phyloP scores from a whole-genome alignment of 1,139 yeast genomes.

The Chernovozyma sophiae-reginae region DNA sequence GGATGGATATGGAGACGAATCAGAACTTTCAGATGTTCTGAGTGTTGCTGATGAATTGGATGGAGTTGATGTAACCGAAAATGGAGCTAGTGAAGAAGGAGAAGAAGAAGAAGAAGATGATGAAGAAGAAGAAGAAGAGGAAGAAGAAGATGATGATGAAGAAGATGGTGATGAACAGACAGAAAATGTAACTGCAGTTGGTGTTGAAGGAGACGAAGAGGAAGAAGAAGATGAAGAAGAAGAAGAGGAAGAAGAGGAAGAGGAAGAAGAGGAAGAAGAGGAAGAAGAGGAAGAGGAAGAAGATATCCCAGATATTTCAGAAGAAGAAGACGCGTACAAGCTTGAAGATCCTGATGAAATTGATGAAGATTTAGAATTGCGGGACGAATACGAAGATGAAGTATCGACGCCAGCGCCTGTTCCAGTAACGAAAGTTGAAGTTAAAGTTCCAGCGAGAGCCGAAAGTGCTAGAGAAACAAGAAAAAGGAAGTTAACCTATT shows the following conservation, averaged over 20 bases:
- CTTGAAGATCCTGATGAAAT: slow-evolving; percentile 40
- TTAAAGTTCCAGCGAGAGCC: not conserved
- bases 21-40: slow-evolving; percentile 7
- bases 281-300: slow-evolving; percentile 23
- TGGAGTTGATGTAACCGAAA: slow-evolving; percentile 10
- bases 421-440: not conserved
- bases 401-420: slow-evolving; percentile 4
- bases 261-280: slow-evolving; percentile 19
- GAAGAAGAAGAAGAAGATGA: slow-evolving; percentile 16
- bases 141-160: slow-evolving; percentile 14
- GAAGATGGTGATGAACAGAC: slow-evolving; percentile 5
- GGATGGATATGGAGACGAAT: slow-evolving; percentile 2
- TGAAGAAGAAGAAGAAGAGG: slow-evolving; percentile 20
- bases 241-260: slow-evolving; percentile 20
- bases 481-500: slow-evolving; percentile 30
- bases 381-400: slow-evolving; percentile 26
- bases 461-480: slow-evolving; percentile 19
- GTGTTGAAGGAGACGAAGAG: slow-evolving; percentile 12
- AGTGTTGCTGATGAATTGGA: slow-evolving; percentile 6
- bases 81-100: slow-evolving; percentile 10
- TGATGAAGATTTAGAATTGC: slow-evolving; percentile 36
- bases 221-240: slow-evolving; percentile 18
- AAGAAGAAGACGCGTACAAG: slow-evolving; percentile 32
- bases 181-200: slow-evolving; percentile 3
- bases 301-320: slow-evolving; percentile 20